phyloP scores from a whole-genome alignment of 148 eudicot species.

The Rhododendron molle region DNA sequence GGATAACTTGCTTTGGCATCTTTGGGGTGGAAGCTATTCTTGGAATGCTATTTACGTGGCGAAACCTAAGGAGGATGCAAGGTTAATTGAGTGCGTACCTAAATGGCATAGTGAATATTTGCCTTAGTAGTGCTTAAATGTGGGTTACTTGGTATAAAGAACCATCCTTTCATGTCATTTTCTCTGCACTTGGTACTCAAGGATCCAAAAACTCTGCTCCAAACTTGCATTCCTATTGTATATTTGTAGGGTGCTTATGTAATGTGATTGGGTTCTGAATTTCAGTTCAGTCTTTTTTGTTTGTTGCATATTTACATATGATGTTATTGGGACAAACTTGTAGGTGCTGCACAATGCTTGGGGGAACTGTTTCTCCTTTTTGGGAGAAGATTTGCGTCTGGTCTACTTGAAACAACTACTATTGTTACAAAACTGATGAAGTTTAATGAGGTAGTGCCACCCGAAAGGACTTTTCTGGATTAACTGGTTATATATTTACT shows the following conservation, averaged over 20 bases:
- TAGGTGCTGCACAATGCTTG: conserved; percentile 96
- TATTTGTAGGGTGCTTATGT: background rate
- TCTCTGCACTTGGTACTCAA: background rate
- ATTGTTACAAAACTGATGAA: conserved; percentile 83
- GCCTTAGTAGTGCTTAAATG: background rate
- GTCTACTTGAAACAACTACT: conserved; percentile 74
- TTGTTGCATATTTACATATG: background rate
- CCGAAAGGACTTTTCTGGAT: background rate
- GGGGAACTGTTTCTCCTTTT: conserved; percentile 83
- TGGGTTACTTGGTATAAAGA: background rate
- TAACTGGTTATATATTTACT: background rate
- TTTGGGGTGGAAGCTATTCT: too few relatives aligned
- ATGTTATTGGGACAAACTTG: conserved; percentile 13
- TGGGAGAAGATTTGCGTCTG: conserved; percentile 85
- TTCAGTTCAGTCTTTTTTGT: background rate
- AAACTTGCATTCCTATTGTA: background rate
- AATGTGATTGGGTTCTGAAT: background rate
- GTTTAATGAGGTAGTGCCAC: conserved; percentile 65
- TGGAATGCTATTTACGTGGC: too few relatives aligned
- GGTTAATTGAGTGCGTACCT: background rate
- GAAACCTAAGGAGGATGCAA: background rate
- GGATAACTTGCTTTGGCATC: too few relatives aligned
- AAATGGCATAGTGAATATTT: background rate
- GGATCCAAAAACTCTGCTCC: background rate
- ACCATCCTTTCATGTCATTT: background rate